Evolutionary conservation across 2,329 filamentous ascomycete species (phyloP), one percentile per base, ranked within the genome.

Genomic region (Calonectria crousiana): DNA sequence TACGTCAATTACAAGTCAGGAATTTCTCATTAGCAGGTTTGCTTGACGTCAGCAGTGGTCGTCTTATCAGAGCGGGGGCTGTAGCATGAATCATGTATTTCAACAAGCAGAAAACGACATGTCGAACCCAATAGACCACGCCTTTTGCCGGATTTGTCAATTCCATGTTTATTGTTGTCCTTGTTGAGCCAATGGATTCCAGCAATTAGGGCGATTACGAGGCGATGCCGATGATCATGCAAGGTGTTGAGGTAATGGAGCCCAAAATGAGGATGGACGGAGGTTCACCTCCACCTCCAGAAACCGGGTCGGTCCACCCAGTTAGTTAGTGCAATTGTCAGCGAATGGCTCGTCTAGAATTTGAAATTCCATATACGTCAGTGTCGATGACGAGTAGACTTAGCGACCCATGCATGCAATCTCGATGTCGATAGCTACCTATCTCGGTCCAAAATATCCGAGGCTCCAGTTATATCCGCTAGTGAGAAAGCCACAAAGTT

Each of bases 11-110:
- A 5, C 23, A 62, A 41, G 23, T 38, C 23, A 36, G 16, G 5
- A 13, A 36, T 41, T 41, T 20, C n/a, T 28, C 34, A 28, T 41
- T 13, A 41, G 41, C 53, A 76, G 73, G 67, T 76, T 71, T 10
- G 4, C 0, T 76, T 79, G 78, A 81, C 79, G 79, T 81, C 79
- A 81, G 74, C 58, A 26, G 56, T 36, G 70, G 60, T 69, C 72
- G 65, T 53, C 32, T 47, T 41, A 44, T 71, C 51, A 65, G 52
- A 68, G 67, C 74, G 76, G 67, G 52, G 62, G 41, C 14, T 65
- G 26, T 20, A 34, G 67, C n/a, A 30, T 2, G 28, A 23, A 67
- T n/a, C 67, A 66, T 34, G 56, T 60, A 28, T 32, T 34, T 44
- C 34, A 4, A 32, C 16, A 13, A 53, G 28, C 13, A 41, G 14